Evolutionary conservation across 495 filamentous ascomycete genomes (phyloP).

Genomic region (Clavariopsis aquatica): DNA sequence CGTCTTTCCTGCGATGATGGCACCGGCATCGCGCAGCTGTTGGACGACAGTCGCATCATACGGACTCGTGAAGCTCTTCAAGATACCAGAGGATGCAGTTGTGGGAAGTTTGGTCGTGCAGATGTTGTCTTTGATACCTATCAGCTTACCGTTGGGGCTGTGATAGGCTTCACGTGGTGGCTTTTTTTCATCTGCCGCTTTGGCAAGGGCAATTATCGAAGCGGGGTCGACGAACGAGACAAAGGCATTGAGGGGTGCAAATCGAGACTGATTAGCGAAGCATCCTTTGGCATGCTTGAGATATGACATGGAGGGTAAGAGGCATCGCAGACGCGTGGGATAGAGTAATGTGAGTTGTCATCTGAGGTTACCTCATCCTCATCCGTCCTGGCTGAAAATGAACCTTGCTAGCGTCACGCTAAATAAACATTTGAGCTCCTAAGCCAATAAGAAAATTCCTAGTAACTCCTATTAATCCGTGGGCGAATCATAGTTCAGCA

Average conservation of each 20-base stretch:
- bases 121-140: conserved; percentile 92
- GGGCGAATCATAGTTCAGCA: too few relatives aligned
- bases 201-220: conserved; percentile 20
- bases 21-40: conserved; percentile 64
- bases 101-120: conserved; percentile 68
- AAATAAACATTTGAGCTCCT: too few relatives aligned
- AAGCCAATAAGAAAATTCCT: too few relatives aligned
- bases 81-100: conserved; percentile 77
- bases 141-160: conserved; percentile 53
- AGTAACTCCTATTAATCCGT: too few relatives aligned
- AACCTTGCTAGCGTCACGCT: too few relatives aligned
- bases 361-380: background rate
- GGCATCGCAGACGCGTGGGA: conserved; percentile 11
- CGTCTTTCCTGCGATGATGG: conserved; percentile 72
- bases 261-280: conserved; percentile 34
- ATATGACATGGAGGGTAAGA: conserved; percentile 41
- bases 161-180: conserved; percentile 1
- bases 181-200: conserved; percentile 6
- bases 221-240: conserved; percentile 30
- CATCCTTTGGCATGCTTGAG: conserved; percentile 38
- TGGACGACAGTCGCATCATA: conserved; percentile 82
- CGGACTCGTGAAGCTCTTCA: conserved; percentile 70
- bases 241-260: conserved; percentile 42
- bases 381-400: too few relatives aligned
- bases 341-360: background rate